Evolutionary conservation across 2,329 filamentous ascomycete species (phyloP).

Genomic region (Claviceps arundinis): DNA sequence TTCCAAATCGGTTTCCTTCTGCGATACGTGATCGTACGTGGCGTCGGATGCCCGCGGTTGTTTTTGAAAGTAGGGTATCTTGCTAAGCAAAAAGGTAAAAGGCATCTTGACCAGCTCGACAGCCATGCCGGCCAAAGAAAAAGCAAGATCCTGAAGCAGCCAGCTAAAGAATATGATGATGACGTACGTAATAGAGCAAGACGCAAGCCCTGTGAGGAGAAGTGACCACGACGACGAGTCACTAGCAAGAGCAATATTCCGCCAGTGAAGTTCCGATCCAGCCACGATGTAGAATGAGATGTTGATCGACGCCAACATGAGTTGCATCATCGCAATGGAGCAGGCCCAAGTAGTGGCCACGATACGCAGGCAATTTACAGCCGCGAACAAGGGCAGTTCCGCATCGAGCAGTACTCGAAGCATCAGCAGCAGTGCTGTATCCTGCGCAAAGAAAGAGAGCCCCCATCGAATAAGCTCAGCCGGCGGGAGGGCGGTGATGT

Average conservation of each 20-base stretch:
- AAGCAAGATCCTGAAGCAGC: constrained; percentile 12
- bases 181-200: constrained; percentile 7
- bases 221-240: constrained; percentile 14
- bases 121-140: constrained; percentile 9
- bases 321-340: constrained; percentile 12
- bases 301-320: constrained; percentile 11
- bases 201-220: constrained; percentile 14
- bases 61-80: constrained; percentile 5
- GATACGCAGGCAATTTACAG: constrained; percentile 11
- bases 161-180: constrained; percentile 9
- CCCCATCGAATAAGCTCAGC: constrained; percentile 18
- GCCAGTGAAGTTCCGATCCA: constrained; percentile 17
- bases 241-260: constrained; percentile 14
- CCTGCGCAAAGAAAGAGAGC: constrained; percentile 23
- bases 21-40: constrained; percentile 7
- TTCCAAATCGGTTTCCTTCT: constrained; percentile 8
- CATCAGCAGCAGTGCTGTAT: constrained; percentile 17
- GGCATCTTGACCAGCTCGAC: constrained; percentile 11
- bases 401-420: constrained; percentile 18
- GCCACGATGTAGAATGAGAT: constrained; percentile 20
- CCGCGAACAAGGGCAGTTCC: constrained; percentile 8
- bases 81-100: constrained; percentile 6
- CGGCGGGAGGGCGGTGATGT: constrained; percentile 17
- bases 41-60: background rate
- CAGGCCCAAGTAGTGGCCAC: constrained; percentile 7